Conservation (phyloP, 352 stramenopile genomes). For the Phytophthora capsici region DNA sequence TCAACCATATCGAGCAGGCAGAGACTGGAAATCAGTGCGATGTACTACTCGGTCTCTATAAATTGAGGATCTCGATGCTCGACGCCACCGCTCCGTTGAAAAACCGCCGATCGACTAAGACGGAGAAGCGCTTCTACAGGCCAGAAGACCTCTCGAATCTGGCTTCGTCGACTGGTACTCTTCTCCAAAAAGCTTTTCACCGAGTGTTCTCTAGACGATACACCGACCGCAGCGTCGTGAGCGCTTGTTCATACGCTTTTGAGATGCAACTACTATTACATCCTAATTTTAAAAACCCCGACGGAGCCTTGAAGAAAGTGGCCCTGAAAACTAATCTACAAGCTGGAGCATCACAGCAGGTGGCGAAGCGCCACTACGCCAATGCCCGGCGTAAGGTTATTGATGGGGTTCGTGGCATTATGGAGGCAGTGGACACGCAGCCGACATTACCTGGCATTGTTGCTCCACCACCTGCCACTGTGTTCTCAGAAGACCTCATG, state of each 20-base stretch:
- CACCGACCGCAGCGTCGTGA: conserved; percentile 7
- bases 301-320: conserved; percentile 7
- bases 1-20: conserved; percentile 1
- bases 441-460: too few relatives aligned
- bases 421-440: neutral
- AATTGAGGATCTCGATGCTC: neutral
- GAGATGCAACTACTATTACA: conserved; percentile 14
- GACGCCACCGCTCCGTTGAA: conserved; percentile 1
- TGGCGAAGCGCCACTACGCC: neutral
- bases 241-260: conserved; percentile 5
- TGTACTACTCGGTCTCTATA: conserved; percentile 1
- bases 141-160: conserved; percentile 5
- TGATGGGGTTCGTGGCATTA: neutral
- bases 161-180: neutral
- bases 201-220: conserved; percentile 10
- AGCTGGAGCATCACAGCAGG: neutral
- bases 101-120: conserved; percentile 4
- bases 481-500: neutral
- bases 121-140: neutral
- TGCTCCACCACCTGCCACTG: neutral
- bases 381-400: conserved; percentile 1
- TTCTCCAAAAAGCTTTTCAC: conserved; percentile 11
- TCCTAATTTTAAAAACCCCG: conserved; percentile 9
- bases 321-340: conserved; percentile 3
- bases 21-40: conserved; percentile 3